Conservation (phyloP, 225 moss, liverwort and hornwort species). For the Asterella californica region DNA sequence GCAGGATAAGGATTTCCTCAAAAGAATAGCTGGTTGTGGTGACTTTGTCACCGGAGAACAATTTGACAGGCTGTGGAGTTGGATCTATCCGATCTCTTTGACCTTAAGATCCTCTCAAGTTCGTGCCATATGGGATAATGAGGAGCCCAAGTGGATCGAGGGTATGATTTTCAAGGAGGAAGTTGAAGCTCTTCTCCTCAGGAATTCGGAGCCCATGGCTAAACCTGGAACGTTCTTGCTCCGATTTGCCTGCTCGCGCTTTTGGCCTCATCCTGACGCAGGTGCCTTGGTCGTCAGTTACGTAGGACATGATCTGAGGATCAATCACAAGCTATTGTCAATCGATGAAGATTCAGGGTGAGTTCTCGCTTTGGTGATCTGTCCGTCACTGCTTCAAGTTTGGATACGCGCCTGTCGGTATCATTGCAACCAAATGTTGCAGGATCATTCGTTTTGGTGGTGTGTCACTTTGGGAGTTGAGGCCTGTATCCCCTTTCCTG, state of each 20-base stretch:
- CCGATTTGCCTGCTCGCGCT: constrained; percentile 80
- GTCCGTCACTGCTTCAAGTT: background rate
- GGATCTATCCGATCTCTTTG: constrained; percentile 78
- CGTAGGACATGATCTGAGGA: constrained; percentile 53
- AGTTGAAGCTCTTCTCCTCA: constrained; percentile 60
- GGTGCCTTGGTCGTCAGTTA: constrained; percentile 95
- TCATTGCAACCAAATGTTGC: background rate
- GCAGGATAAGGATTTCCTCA: constrained; percentile 85
- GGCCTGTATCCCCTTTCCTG: background rate
- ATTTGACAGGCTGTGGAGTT: constrained; percentile 88
- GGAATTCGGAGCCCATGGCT: constrained; percentile 41
- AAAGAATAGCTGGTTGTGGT: constrained; percentile 63
- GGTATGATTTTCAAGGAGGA: constrained; percentile 86
- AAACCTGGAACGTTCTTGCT: constrained; percentile 83
- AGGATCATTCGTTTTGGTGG: background rate
- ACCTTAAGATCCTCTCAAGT: constrained; percentile 74
- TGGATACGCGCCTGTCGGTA: background rate
- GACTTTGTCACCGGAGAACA: constrained; percentile 64
- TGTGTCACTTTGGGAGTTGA: background rate
- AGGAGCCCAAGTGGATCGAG: constrained; percentile 92
- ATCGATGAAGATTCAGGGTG: constrained; percentile 73
- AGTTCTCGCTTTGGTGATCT: constrained; percentile 11
- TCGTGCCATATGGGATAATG: constrained; percentile 79
- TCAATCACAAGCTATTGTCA: constrained; percentile 86
- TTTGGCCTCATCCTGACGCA: constrained; percentile 97